Percentiles rank a stretch among this genome's conserved stretches.
Evolutionary conservation across 306 rosid genomes (phyloP).

Genomic region (Senna tora): DNA sequence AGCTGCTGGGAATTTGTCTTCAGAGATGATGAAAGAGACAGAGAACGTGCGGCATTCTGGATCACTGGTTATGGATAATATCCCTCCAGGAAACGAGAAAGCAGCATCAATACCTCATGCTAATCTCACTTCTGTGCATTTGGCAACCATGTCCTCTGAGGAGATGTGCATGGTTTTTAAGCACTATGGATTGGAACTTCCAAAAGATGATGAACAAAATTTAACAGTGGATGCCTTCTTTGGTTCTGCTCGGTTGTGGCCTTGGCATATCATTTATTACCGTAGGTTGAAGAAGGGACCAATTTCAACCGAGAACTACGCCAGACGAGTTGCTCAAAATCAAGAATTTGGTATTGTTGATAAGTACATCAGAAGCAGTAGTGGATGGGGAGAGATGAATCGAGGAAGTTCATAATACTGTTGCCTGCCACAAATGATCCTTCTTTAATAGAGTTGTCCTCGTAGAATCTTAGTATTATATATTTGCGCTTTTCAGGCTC

Average conservation of each 20-base stretch:
- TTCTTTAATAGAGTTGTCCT: conserved; percentile 13
- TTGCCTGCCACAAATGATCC: conserved; percentile 7
- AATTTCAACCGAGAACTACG: conserved; percentile 65
- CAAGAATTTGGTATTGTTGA: conserved; percentile 68
- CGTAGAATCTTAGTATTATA: conserved; percentile 14
- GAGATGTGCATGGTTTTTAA: conserved; percentile 62
- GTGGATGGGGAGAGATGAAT: conserved; percentile 68
- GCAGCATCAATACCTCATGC: conserved; percentile 42
- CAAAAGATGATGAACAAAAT: conserved; percentile 47
- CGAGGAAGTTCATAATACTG: conserved; percentile 35
- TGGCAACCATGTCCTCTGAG: conserved; percentile 48
- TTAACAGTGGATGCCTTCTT: conserved; percentile 45
- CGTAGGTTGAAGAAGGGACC: conserved; percentile 72
- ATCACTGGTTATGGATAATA: conserved; percentile 31
- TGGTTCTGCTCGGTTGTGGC: conserved; percentile 78
- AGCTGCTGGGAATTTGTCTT: conserved; percentile 40
- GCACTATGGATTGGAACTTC: conserved; percentile 58
- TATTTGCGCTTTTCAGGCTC: conserved; percentile 32
- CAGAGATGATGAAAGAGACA: conserved; percentile 33
- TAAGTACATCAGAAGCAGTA: conserved; percentile 68
- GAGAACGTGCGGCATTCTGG: conserved; percentile 33
- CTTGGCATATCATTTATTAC: conserved; percentile 69
- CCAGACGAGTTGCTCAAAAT: conserved; percentile 68
- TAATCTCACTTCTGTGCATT: conserved; percentile 32
- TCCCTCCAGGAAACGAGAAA: conserved; percentile 31